phyloP scores from a whole-genome alignment of 2,329 filamentous ascomycete species.

The Neobulgaria alba region DNA sequence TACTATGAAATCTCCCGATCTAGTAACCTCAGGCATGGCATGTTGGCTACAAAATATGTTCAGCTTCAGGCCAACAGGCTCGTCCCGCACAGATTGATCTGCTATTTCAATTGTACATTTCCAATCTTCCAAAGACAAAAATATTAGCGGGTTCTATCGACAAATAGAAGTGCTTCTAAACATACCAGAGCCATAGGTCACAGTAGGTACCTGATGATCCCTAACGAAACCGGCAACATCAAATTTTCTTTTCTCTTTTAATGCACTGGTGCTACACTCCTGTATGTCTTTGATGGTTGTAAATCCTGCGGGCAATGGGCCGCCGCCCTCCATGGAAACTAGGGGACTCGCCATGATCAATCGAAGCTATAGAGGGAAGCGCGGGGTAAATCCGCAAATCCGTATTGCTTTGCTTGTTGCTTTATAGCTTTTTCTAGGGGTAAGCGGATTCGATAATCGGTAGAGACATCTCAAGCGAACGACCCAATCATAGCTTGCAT shows the following conservation, averaged over 20 bases:
- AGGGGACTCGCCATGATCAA: conserved; percentile 3
- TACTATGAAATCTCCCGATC: conserved; percentile 55
- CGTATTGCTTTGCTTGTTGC: too few relatives aligned
- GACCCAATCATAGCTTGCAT: too few relatives aligned
- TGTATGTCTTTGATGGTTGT: conserved; percentile 33
- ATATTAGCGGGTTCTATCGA: too few relatives aligned
- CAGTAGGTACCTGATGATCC: conserved; percentile 55
- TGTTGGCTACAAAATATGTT: conserved; percentile 50
- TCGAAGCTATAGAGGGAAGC: not conserved
- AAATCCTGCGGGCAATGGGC: conserved; percentile 34
- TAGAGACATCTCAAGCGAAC: too few relatives aligned
- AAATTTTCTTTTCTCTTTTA: conserved; percentile 31
- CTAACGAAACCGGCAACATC: conserved; percentile 64
- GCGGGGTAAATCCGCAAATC: not conserved
- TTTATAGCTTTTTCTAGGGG: too few relatives aligned
- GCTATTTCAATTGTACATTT: conserved; percentile 53
- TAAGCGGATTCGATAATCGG: too few relatives aligned
- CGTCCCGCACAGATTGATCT: conserved; percentile 42
- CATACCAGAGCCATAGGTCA: too few relatives aligned
- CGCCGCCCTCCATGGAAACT: conserved; percentile 1
- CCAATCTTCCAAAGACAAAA: too few relatives aligned
- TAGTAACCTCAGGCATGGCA: conserved; percentile 38
- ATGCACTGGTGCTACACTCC: conserved; percentile 34
- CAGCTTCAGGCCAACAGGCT: conserved; percentile 36
- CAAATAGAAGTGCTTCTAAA: too few relatives aligned